Evolutionary conservation across 495 filamentous ascomycete genomes (phyloP), one percentile per base, ranked within the genome.

Genomic region (Xylaria curta): DNA sequence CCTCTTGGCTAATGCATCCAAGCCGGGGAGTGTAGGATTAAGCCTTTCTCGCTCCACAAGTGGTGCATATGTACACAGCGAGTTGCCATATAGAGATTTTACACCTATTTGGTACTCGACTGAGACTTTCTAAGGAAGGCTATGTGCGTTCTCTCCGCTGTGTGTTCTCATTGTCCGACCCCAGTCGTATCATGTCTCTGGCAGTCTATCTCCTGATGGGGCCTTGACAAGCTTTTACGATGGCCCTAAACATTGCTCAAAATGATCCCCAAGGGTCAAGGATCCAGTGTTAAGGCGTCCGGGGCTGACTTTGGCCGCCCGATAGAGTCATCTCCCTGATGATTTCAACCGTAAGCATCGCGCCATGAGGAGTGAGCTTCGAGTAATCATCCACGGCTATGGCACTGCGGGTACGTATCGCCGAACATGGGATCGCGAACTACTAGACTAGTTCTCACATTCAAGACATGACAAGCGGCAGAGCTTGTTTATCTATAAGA

Each of bases 331-430:
- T 64, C 59, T 49, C 56, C 7, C 26, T 49, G 6, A 40, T 7
- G 58, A 51, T 56, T 33, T 13, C n/a, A 64, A 31, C 68, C 59
- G 68, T 70, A 63, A 70, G 68, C 68, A 70, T 62, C 68, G 28
- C 44, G 64, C 31, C 46, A 70, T 53, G 60, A 61, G 54, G 66
- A 64, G 68, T 64, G 68, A 70, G 68, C 53, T 31, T 42, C 59
- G 56, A 70, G 68, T 70, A 70, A 64, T 70, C 68, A 68, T 38
- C 38, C 28, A 49, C 42, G 28, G 26, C 6, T 69, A 31, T 61
- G 53, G 54, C 40, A 13, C 44, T 26, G 40, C 21, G 17, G 62
- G n/a, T 12, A 12, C 38, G n/a, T 54, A 47, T 68, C n/a, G 51
- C 24, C 63, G 31, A 66, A 46, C 65, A 67, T 67, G 65, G 65